phyloP scores from a whole-genome alignment of 108 stramenopile species.

The Cylindrotheca closterium region DNA sequence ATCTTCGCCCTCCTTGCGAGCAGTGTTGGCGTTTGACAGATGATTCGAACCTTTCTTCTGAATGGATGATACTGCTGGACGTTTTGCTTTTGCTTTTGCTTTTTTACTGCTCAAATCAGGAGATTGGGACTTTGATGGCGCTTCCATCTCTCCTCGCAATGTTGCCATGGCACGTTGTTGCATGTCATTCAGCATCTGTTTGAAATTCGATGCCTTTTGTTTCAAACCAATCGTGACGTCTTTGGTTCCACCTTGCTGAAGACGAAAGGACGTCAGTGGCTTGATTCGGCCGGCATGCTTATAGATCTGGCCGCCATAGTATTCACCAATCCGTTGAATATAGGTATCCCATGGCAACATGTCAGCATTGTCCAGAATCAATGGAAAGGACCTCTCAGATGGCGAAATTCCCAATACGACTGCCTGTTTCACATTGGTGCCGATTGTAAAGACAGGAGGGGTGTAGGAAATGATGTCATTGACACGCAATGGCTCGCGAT shows the following conservation, averaged over 20 bases:
- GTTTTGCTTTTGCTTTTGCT: background rate
- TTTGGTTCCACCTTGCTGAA: constrained; percentile 1
- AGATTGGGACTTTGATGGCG: background rate
- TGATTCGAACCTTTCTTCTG: background rate
- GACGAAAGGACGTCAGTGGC: constrained; percentile 22
- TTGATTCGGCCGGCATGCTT: constrained; percentile 53
- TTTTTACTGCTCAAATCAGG: background rate
- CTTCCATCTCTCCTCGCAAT: background rate
- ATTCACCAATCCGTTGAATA: constrained; percentile 58
- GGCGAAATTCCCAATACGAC: constrained; percentile 54
- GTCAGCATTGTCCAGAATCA: constrained; percentile 57
- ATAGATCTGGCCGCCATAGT: constrained; percentile 27
- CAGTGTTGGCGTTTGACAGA: background rate
- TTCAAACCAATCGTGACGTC: background rate
- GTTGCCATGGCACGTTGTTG: background rate
- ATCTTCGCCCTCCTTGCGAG: background rate
- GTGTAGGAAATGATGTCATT: constrained; percentile 71
- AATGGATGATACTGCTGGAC: background rate
- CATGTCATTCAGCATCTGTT: background rate
- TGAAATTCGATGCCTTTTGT: background rate
- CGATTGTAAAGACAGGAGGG: constrained; percentile 56
- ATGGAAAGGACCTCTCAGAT: constrained; percentile 8
- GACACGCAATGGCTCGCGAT: constrained; percentile 57
- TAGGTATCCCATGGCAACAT: constrained; percentile 40
- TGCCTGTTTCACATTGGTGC: constrained; percentile 42